phyloP scores from a whole-genome alignment of 176 grass and related monocot species.

The Tillandsia leiboldiana region DNA sequence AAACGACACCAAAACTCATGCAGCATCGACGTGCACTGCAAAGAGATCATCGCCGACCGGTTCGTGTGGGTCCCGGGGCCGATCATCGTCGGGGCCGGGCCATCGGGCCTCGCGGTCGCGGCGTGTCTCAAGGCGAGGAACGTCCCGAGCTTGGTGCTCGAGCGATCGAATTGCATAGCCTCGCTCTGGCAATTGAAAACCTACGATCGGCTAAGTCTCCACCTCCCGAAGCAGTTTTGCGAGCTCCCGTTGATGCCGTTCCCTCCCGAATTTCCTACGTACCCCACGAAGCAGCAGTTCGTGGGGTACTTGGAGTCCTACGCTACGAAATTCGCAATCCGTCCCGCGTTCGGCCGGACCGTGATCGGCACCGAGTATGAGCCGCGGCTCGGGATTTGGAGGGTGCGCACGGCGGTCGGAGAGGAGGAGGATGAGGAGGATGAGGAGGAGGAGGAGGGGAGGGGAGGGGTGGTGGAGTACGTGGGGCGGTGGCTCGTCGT shows the following conservation, averaged over 20 bases:
- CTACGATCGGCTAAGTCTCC: slow-evolving; percentile 88
- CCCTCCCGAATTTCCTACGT: slow-evolving; percentile 53
- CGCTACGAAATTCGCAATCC: slow-evolving; percentile 50
- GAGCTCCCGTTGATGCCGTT: slow-evolving; percentile 91
- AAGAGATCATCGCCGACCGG: slow-evolving; percentile 8
- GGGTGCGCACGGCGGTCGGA: slow-evolving; percentile 13
- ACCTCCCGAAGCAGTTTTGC: slow-evolving; percentile 92
- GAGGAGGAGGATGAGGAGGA: not conserved
- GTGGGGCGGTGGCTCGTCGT: slow-evolving; percentile 70
- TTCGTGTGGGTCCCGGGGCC: slow-evolving; percentile 43
- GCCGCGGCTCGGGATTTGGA: slow-evolving; percentile 39
- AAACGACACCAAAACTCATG: too few relatives aligned
- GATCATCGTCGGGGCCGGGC: slow-evolving; percentile 85
- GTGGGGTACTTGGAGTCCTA: slow-evolving; percentile 73
- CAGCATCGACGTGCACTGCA: not conserved
- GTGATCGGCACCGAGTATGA: slow-evolving; percentile 61
- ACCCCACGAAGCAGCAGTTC: slow-evolving; percentile 86
- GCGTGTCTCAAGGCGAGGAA: slow-evolving; percentile 78
- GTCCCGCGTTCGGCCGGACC: slow-evolving; percentile 50
- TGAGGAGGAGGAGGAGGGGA: not conserved
- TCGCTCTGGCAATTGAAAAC: slow-evolving; percentile 83
- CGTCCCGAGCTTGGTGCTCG: slow-evolving; percentile 58
- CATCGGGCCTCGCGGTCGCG: slow-evolving; percentile 83
- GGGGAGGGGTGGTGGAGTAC: slow-evolving; percentile 39
- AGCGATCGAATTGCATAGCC: slow-evolving; percentile 81